Percentiles rank a stretch among this genome's conserved stretches.
Evolutionary conservation across 78 protist species (phyloP).

Genomic region (Dictyostelium brefeldianum): DNA sequence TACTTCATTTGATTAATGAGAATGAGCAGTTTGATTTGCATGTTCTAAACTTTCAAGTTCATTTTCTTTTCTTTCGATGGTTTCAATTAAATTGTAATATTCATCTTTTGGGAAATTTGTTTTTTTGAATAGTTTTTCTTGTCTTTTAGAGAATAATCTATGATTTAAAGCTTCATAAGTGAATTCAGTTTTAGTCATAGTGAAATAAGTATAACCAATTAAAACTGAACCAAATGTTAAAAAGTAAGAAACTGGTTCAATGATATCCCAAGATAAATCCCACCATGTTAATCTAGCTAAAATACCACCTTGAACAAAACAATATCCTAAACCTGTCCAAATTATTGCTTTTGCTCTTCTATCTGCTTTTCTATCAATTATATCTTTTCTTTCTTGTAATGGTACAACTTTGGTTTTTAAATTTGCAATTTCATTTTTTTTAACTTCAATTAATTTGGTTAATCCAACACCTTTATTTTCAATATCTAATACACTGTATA

Average conservation of each 20-base stretch:
- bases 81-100: neutral
- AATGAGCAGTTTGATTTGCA: neutral
- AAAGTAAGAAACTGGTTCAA: slow-evolving; percentile 84
- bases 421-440: slow-evolving; percentile 23
- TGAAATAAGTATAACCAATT: slow-evolving; percentile 64
- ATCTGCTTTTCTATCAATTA: slow-evolving; percentile 42
- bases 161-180: slow-evolving; percentile 63
- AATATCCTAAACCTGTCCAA: slow-evolving; percentile 72
- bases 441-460: slow-evolving; percentile 33
- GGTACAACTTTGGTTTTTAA: neutral
- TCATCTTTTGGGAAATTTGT: slow-evolving; percentile 51
- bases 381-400: slow-evolving; percentile 21
- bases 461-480: slow-evolving; percentile 79
- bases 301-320: slow-evolving; percentile 51
- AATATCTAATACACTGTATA: slow-evolving; percentile 65
- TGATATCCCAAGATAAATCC: slow-evolving; percentile 59
- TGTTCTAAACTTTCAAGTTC: slow-evolving; percentile 22
- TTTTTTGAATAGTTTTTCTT: slow-evolving; percentile 27
- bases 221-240: slow-evolving; percentile 58
- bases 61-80: slow-evolving; percentile 1
- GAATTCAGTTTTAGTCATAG: slow-evolving; percentile 77
- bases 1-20: no score
- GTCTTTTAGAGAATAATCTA: slow-evolving; percentile 44
- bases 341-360: slow-evolving; percentile 43
- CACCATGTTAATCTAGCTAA: slow-evolving; percentile 75